Evolutionary conservation across 805 yeast species (phyloP).

Genomic region (Pichia sporocuriosa): DNA sequence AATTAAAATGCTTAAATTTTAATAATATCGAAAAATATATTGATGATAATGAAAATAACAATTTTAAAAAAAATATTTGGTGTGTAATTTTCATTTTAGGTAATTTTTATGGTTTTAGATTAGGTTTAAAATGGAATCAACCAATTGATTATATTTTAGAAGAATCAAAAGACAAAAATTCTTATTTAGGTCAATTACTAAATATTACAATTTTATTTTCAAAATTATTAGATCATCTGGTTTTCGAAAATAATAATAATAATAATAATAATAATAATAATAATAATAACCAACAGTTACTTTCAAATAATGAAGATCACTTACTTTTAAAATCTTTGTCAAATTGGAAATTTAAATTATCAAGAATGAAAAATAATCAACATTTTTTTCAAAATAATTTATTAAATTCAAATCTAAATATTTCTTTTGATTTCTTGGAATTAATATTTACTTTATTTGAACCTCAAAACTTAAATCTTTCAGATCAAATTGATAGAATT

Average conservation of each 20-base stretch:
- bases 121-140: constrained; percentile 25
- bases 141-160: constrained; percentile 17
- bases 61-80: constrained; percentile 23
- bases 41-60: constrained; percentile 14
- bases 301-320: constrained; percentile 2
- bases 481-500: constrained; percentile 10
- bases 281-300: too few species aligned
- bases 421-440: constrained; percentile 13
- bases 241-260: constrained; percentile 15
- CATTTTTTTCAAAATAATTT: constrained; percentile 2
- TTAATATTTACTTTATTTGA: constrained; percentile 19
- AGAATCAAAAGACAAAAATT: constrained; percentile 11
- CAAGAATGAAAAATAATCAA: constrained; percentile 3
- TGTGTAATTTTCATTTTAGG: constrained; percentile 24
- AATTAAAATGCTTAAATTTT: constrained; percentile 18
- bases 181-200: constrained; percentile 18
- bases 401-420: constrained; percentile 4
- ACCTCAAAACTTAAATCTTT: constrained; percentile 14
- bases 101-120: constrained; percentile 20
- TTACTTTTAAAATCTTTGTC: constrained; percentile 20
- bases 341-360: constrained; percentile 21
- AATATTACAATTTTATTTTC: constrained; percentile 17
- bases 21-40: constrained; percentile 14
- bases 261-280: background rate
- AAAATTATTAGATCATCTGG: constrained; percentile 19